Base-by-base conservation (phyloP, 305 asterid species). In the Caryopteris hybrid region DNA sequence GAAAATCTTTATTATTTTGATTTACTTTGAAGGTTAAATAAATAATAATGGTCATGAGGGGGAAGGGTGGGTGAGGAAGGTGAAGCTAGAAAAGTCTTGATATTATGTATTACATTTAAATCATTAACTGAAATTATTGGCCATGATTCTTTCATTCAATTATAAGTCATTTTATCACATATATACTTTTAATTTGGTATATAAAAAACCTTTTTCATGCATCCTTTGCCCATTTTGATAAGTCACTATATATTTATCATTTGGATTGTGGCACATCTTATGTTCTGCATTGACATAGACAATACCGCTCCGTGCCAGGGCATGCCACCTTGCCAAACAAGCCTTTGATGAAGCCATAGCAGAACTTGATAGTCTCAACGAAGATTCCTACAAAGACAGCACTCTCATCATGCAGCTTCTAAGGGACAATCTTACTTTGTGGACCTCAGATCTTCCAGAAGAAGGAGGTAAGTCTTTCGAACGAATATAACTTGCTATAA, bases 361-460 rank as follows among this genome's bases (percentile, higher is more conserved):
- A 0, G 97, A 88, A 74, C 86, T 88, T 10, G 97, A 88, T 74
- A 88, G 90, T 61, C 87, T 90, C 23, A 85, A 82, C 36, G 96
- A 88, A 78, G 94, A 86, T 43, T 85, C 92, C 34, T 88, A 86
- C 83, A 88, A 88, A 75, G 97, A 90, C 75, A 88, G 92, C 84
- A 90, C 94, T 73, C 86, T 90, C 74, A 88, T 88, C 71, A 86
- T 90, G 97, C 96, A 88, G 87, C 96, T 88, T 66, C 89, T 88
- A n/a, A 68, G 97, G 72, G 97, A 90, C 73, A 90, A 90, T 68
- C 90, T 88, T 53, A 88, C 94, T 39, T 70, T 90, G 59, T 90
- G 94, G 97, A 85, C 96, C 47, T 83, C 97, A 0, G 95, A 90
- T 74, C 87, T 88, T 70, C 85, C 89, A 2, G 97, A 88, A 68